phyloP scores from a whole-genome alignment of 257 asterid species.

The Forsythia viridissima region DNA sequence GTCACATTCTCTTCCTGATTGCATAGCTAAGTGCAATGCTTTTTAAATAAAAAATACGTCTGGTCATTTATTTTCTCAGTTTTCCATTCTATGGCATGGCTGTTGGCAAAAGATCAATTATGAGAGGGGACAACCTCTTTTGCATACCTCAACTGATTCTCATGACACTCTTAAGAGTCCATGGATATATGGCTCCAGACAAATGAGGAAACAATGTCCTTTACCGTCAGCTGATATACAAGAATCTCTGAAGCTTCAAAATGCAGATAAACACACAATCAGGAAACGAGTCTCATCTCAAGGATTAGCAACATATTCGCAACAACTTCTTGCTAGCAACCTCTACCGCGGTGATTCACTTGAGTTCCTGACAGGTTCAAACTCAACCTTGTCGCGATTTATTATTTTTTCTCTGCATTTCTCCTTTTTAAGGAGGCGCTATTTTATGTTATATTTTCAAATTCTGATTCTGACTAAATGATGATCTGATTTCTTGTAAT shows the following conservation, averaged over 20 bases:
- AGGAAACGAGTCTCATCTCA: conserved; percentile 31
- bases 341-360: conserved; percentile 12
- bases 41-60: not conserved
- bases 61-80: conserved; percentile 29
- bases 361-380: conserved; percentile 32
- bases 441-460: not conserved
- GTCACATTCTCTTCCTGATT: conserved; percentile 5
- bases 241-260: conserved; percentile 21
- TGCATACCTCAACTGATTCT: conserved; percentile 37
- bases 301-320: conserved; percentile 30
- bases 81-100: conserved; percentile 33
- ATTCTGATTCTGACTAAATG: not conserved
- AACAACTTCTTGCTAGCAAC: conserved; percentile 9
- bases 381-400: conserved; percentile 5
- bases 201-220: conserved; percentile 23
- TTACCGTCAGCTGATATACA: conserved; percentile 24
- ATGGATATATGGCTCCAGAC: conserved; percentile 10
- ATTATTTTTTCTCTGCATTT: not conserved
- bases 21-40: conserved; percentile 1
- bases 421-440: not conserved
- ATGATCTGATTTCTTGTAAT: not conserved
- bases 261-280: conserved; percentile 23
- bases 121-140: conserved; percentile 32
- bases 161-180: conserved; percentile 26
- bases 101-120: conserved; percentile 34